Conservation (phyloP, 495 filamentous ascomycete genomes). For the Trichoderma orchidacearum region DNA sequence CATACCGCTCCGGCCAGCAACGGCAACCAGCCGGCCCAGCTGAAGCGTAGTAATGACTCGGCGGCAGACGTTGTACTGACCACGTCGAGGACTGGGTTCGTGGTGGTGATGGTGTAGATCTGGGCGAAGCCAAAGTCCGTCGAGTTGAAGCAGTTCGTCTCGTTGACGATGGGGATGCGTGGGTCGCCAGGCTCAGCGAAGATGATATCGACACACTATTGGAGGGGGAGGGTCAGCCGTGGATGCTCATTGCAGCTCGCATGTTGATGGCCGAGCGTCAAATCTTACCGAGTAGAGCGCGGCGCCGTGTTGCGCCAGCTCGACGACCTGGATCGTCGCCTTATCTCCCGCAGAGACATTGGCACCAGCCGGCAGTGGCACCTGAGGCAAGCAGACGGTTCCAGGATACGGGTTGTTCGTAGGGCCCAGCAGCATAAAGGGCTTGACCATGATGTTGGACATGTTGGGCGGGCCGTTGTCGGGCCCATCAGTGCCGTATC, state of each 20-base stretch:
- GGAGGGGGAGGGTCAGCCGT: too few relatives aligned
- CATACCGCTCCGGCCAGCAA: background rate
- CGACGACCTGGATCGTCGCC: constrained; percentile 89
- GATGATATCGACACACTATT: constrained; percentile 74
- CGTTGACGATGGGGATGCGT: constrained; percentile 52
- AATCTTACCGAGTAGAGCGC: constrained; percentile 75
- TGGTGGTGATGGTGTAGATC: constrained; percentile 49
- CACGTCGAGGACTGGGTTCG: constrained; percentile 17
- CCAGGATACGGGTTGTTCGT: constrained; percentile 70
- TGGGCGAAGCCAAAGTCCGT: constrained; percentile 58
- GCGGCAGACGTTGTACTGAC: constrained; percentile 12
- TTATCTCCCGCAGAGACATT: constrained; percentile 68
- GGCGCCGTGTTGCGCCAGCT: constrained; percentile 81
- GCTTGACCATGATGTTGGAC: constrained; percentile 68
- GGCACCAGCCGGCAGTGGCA: constrained; percentile 66
- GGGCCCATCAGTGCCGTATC: constrained; percentile 57
- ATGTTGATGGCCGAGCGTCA: too few relatives aligned
- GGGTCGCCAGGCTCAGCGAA: constrained; percentile 63
- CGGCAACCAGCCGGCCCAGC: constrained; percentile 22
- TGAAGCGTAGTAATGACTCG: constrained; percentile 11
- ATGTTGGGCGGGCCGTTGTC: constrained; percentile 60
- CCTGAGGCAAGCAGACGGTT: constrained; percentile 78
- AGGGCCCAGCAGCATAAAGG: constrained; percentile 81
- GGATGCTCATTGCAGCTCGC: too few relatives aligned
- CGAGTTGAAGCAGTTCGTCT: constrained; percentile 75